Conservation (phyloP, 1,284 basidiomycete genomes). For the Fomitiporia mediterranea region DNA sequence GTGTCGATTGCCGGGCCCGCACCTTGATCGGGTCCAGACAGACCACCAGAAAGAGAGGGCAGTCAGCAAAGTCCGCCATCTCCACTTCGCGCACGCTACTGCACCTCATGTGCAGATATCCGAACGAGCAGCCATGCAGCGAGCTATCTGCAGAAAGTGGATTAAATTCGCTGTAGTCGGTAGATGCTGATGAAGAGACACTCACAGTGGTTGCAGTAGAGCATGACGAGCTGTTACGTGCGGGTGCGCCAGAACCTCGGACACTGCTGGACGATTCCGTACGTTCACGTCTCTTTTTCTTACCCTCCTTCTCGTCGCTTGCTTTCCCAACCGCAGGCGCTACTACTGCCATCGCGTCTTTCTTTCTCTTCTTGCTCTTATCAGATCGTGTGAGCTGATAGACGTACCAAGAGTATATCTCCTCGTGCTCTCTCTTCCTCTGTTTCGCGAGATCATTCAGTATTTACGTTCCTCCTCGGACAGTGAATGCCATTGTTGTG, state of each 20-base stretch:
- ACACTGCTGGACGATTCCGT: background rate
- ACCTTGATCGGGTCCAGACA: too few relatives aligned
- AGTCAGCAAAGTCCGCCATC: too few relatives aligned
- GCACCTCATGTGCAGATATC: background rate
- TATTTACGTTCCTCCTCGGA: constrained; percentile 53
- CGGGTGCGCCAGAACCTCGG: background rate
- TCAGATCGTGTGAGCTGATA: constrained; percentile 59
- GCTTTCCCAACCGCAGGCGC: background rate
- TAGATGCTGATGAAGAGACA: background rate
- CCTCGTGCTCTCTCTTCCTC: constrained; percentile 55
- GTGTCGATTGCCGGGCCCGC: too few relatives aligned
- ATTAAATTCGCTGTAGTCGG: too few relatives aligned
- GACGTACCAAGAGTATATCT: constrained; percentile 67
- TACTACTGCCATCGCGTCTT: too few relatives aligned
- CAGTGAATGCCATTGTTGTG: constrained; percentile 67
- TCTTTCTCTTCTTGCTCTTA: background rate
- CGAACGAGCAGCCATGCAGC: background rate
- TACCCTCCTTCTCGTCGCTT: background rate
- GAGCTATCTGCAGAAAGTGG: background rate
- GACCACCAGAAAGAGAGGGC: too few relatives aligned
- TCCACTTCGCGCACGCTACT: background rate
- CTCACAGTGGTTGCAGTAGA: background rate
- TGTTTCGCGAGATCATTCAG: constrained; percentile 56
- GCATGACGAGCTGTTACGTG: background rate
- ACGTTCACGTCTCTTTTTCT: background rate